A percentile compares a stretch with the other conserved stretches of the same genome.
Evolutionary conservation across 73 alveolate genomes (phyloP).

Genomic region (Tetrahymena thermophila): DNA sequence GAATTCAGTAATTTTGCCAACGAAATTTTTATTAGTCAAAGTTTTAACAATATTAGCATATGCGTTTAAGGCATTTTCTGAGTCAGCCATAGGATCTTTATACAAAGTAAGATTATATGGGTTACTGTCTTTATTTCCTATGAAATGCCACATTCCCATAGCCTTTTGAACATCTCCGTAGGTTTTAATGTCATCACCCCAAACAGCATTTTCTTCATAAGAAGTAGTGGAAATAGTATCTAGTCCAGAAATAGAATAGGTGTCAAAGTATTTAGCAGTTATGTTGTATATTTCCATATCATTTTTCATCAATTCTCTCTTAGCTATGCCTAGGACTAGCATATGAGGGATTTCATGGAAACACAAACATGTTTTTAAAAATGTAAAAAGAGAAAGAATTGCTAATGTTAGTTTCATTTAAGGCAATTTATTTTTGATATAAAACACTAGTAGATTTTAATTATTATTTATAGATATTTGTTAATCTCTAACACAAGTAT

Average conservation of each 20-base stretch:
- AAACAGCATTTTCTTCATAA: slow-evolving; percentile 62
- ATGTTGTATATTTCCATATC: neutral
- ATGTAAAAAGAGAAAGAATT: neutral
- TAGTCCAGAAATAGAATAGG: neutral
- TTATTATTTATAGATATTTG: too few relatives aligned
- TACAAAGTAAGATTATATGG: neutral
- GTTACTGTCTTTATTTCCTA: neutral
- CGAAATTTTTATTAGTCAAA: neutral
- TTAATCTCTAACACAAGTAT: too few relatives aligned
- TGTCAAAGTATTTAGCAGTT: neutral
- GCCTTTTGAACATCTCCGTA: slow-evolving; percentile 33
- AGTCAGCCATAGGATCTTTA: neutral
- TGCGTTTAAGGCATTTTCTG: neutral
- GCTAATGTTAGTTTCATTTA: neutral
- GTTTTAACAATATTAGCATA: neutral
- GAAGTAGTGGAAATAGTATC: neutral
- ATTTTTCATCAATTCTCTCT: neutral
- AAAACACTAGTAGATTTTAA: too few relatives aligned
- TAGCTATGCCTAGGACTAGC: neutral
- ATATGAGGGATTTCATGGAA: neutral
- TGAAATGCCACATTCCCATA: neutral
- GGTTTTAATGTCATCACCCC: slow-evolving; percentile 63
- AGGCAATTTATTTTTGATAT: neutral
- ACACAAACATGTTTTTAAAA: neutral
- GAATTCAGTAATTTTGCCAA: neutral